phyloP scores from a whole-genome alignment of 768 basidiomycete species.

The Trametes maxima region DNA sequence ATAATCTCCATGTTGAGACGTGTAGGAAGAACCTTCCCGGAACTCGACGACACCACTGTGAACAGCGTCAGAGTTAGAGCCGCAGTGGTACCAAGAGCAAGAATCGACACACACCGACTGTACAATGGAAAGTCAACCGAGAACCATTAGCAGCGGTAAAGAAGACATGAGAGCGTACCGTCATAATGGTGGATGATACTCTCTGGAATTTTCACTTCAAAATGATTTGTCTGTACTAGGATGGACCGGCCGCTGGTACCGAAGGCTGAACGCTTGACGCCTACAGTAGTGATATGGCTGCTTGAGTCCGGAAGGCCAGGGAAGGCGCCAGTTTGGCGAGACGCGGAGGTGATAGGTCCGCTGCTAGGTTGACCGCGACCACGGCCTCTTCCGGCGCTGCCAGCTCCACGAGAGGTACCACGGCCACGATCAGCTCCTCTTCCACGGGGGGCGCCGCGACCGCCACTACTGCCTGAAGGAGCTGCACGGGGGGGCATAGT shows the following conservation, averaged over 20 bases:
- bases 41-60: slow-evolving; percentile 58
- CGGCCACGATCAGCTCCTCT: slow-evolving; percentile 16
- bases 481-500: slow-evolving; percentile 31
- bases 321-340: slow-evolving; percentile 25
- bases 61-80: slow-evolving; percentile 5
- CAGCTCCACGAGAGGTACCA: neutral
- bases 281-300: slow-evolving; percentile 53
- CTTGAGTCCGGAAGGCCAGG: slow-evolving; percentile 35
- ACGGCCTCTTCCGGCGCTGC: neutral
- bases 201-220: slow-evolving; percentile 60
- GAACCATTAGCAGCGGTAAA: neutral
- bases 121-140: neutral
- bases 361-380: slow-evolving; percentile 7
- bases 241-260: slow-evolving; percentile 56
- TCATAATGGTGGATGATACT: slow-evolving; percentile 77
- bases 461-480: slow-evolving; percentile 8
- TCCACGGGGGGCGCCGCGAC: slow-evolving; percentile 22
- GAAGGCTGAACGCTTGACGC: slow-evolving; percentile 68
- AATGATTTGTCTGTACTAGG: slow-evolving; percentile 60
- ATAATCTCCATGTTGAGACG: slow-evolving; percentile 74
- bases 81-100: slow-evolving; percentile 24
- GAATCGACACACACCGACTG: slow-evolving; percentile 23
- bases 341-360: neutral
- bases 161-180: slow-evolving; percentile 45
- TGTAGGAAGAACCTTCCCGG: slow-evolving; percentile 69